These are phyloP conservation scores for Nicotiana obtusifolia DNA, from an alignment of 257 asterid species.

Conservation along the genomic window DNA sequence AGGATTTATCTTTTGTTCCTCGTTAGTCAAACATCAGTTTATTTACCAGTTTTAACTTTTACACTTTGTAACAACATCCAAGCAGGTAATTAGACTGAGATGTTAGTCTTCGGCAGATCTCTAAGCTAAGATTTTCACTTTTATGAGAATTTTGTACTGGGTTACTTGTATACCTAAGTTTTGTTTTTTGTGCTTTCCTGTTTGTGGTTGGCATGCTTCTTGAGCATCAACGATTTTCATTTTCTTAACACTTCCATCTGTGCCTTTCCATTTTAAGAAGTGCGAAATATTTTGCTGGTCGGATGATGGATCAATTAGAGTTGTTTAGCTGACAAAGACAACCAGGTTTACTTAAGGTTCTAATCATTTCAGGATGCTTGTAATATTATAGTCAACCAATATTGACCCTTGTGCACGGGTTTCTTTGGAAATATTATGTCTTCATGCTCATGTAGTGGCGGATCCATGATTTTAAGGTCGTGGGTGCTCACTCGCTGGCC, in stretches of 20 bases:
- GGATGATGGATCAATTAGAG: not conserved
- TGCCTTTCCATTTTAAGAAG: not conserved
- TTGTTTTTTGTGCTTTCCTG: not conserved
- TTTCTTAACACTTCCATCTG: not conserved
- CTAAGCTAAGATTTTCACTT: slow-evolving; percentile 4
- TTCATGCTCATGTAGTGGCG: too few species aligned
- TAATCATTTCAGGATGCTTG: slow-evolving; percentile 7
- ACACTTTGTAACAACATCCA: slow-evolving; percentile 8
- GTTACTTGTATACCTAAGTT: not conserved
- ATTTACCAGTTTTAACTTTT: slow-evolving; percentile 2
- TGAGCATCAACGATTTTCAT: not conserved
- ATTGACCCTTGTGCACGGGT: not conserved
- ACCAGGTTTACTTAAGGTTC: not conserved
- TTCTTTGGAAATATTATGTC: not conserved
- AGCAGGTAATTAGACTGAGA: slow-evolving; percentile 8
- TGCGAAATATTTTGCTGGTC: not conserved
- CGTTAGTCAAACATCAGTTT: not conserved
- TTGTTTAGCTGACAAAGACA: not conserved
- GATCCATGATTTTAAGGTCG: too few species aligned
- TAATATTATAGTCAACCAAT: not conserved
- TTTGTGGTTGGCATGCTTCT: not conserved
- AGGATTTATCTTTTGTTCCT: not conserved
- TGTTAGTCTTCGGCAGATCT: not conserved
- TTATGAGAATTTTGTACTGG: slow-evolving; percentile 1
- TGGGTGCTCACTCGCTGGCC: too few species aligned